Conservation (phyloP, 108 stramenopile species). For the Schizochytrium sp. region DNA sequence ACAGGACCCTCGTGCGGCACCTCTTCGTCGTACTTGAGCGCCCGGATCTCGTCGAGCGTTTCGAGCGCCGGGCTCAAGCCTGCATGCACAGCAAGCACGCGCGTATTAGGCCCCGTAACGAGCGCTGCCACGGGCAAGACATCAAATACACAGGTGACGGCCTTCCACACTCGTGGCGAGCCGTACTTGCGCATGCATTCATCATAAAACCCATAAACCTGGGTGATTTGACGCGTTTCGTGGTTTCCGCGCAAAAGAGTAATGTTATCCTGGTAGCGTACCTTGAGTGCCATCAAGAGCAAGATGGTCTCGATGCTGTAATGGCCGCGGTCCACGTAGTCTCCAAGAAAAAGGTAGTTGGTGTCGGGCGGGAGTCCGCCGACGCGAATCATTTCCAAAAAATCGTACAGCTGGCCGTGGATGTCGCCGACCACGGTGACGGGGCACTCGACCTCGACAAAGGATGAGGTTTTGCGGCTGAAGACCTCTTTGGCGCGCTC, state of each 20-base stretch:
- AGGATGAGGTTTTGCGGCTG: background rate
- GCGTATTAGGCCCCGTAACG: constrained; percentile 53
- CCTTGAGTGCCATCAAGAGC: constrained; percentile 75
- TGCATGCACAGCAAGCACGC: constrained; percentile 78
- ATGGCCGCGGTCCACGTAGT: constrained; percentile 85
- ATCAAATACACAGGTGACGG: constrained; percentile 77
- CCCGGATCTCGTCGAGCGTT: constrained; percentile 75
- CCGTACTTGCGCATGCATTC: constrained; percentile 62
- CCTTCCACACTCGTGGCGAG: constrained; percentile 66
- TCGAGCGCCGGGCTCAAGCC: constrained; percentile 72
- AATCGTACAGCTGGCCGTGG: constrained; percentile 22
- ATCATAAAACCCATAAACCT: constrained; percentile 88
- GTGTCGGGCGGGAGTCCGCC: constrained; percentile 52
- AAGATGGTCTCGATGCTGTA: constrained; percentile 83
- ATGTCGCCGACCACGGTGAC: constrained; percentile 20
- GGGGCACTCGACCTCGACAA: background rate
- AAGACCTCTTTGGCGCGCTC: background rate
- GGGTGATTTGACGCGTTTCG: constrained; percentile 83
- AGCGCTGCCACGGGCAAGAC: constrained; percentile 70
- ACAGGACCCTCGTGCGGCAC: constrained; percentile 85
- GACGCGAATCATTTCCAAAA: background rate
- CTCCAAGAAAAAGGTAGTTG: constrained; percentile 84
- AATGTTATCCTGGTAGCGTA: constrained; percentile 71
- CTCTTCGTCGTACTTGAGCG: constrained; percentile 72
- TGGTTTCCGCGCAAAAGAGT: constrained; percentile 84